Evolutionary conservation across 106 monocot genomes (phyloP).

Genomic region (Apostasia ramifera): DNA sequence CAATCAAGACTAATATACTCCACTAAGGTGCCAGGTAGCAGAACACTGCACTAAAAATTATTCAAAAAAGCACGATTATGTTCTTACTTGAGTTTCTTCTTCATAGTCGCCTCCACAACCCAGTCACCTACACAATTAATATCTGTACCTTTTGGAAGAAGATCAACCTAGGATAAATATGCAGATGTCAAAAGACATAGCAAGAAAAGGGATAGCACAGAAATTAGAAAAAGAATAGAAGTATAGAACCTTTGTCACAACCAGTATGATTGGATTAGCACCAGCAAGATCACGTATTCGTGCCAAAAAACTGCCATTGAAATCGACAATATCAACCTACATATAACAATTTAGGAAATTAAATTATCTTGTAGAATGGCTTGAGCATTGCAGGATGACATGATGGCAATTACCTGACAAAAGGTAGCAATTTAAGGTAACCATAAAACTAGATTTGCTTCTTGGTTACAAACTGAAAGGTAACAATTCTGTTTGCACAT

Average conservation of each 20-base stretch:
- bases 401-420: background rate
- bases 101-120: constrained; percentile 79
- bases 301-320: constrained; percentile 96
- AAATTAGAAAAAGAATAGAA: background rate
- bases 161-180: constrained; percentile 59
- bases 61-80: no score
- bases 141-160: constrained; percentile 92
- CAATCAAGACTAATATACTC: no score
- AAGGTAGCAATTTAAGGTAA: background rate
- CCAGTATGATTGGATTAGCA: constrained; percentile 96
- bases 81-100: constrained; percentile 94
- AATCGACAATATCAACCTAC: constrained; percentile 99
- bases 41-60: no score
- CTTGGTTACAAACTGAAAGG: no score
- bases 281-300: constrained; percentile 90
- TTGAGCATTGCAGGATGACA: background rate
- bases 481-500: no score
- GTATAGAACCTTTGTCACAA: constrained; percentile 74
- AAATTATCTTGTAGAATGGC: background rate
- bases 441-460: background rate
- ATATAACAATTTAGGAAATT: constrained; percentile 8
- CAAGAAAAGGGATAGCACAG: background rate
- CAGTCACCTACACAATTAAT: constrained; percentile 96
- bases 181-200: constrained; percentile 5
- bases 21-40: no score